Base-by-base conservation (phyloP, 1,284 basidiomycete species). In the Cutaneotrichosporon daszewskae region DNA sequence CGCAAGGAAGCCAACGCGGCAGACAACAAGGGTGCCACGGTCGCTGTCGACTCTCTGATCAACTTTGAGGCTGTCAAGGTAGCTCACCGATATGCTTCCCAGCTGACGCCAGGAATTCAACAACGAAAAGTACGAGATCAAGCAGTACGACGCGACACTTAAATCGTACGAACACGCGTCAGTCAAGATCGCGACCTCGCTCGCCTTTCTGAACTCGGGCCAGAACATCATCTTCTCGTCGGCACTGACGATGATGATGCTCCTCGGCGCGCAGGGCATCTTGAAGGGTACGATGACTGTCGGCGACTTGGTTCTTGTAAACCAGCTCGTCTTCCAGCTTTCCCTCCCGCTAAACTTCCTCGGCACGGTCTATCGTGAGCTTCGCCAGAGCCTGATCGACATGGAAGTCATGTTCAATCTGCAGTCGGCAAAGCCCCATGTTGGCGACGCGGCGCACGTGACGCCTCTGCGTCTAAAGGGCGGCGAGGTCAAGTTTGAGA, bases 271-370 rank as follows among this genome's bases (percentile, higher is more conserved):
- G 0, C 89, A 97, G 65, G 92, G 92, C 0, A 84, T 98, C 5
- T 72, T 91, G 34, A 85, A 90, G 55, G 91, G 90, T 86, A 90
- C 87, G 0, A 97, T 98, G 94, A 96, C 92, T 2, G 80, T 98
- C 19, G 95, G 94, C 10, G 94, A 98, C 65, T 78, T 98, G 17
- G 95, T 98, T 51, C 95, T 98, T 87, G 85, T 95, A 59, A 98
- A 98, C 69, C 94, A 97, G 66, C 79, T 98, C n/a, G 91, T 98
- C 28, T 98, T 98, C 75, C 95, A 98, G 68, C 75, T 98, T 0
- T 94, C 89, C 1, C 74, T 98, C 18, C 94, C 94, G 2, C 79
- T 98, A 51, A 97, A 97, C 73, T 98, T 98, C 72, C 74, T 98
- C 43, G 94, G 94, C 0, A 89, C 89, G 0, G 92, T 98, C 37